phyloP scores from a whole-genome alignment of 2,329 filamentous ascomycete genomes.

The Karstenula rhodostoma region DNA sequence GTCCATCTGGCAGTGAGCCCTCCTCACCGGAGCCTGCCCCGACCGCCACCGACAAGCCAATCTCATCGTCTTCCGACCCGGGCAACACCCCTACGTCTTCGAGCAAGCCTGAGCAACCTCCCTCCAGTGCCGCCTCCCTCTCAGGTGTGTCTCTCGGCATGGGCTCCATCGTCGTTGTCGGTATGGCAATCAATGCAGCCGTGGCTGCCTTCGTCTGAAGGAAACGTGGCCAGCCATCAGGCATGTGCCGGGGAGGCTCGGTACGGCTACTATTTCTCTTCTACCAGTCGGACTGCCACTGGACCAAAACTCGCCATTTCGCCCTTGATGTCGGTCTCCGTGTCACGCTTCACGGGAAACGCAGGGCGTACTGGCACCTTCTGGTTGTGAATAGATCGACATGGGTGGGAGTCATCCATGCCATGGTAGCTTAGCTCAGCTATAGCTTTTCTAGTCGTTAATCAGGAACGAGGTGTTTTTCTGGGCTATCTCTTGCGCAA shows the following conservation, averaged over 20 bases:
- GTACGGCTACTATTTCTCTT: conserved; percentile 16
- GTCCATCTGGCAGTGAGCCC: neutral
- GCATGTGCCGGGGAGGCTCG: conserved; percentile 15
- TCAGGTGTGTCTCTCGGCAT: conserved; percentile 28
- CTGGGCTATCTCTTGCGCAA: neutral
- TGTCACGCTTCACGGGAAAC: neutral
- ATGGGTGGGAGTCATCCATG: conserved; percentile 8
- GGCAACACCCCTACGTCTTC: conserved; percentile 14
- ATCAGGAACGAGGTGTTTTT: neutral
- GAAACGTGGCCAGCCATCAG: conserved; percentile 5
- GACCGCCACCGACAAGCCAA: neutral
- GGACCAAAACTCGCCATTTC: neutral
- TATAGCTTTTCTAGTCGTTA: conserved; percentile 9
- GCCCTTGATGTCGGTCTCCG: neutral
- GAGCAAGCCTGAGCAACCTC: conserved; percentile 17
- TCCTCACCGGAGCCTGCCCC: neutral
- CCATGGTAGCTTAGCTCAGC: conserved; percentile 16
- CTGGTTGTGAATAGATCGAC: neutral
- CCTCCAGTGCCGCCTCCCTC: conserved; percentile 30
- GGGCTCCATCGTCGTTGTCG: conserved; percentile 32
- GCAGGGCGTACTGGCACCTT: neutral
- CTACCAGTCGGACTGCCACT: neutral
- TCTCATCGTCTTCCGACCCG: conserved; percentile 7
- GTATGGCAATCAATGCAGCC: conserved; percentile 26
- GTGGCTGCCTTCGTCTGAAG: conserved; percentile 30